Conservation (phyloP, 2,329 filamentous ascomycete species). For the Corynespora cassiicola region DNA sequence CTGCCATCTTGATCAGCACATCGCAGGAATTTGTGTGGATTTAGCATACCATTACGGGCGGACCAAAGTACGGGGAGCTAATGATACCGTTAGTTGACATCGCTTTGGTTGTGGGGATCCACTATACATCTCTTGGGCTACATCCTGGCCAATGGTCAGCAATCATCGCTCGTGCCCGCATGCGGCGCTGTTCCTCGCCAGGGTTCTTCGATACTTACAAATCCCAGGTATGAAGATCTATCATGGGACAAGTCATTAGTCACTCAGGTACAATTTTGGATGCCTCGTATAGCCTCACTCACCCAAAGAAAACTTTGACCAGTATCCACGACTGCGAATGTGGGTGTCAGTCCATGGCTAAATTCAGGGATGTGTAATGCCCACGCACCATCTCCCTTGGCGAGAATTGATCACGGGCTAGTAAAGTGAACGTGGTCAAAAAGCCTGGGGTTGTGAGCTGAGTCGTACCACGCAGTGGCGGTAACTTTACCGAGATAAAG, state of each 20-base stretch:
- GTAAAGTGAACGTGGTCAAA: conserved; percentile 81
- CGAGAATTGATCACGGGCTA: conserved; percentile 73
- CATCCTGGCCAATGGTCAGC: conserved; percentile 46
- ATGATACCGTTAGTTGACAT: conserved; percentile 19
- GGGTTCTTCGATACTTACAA: conserved; percentile 56
- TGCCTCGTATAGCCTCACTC: conserved; percentile 21
- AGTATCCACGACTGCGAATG: conserved; percentile 71
- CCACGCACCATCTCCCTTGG: conserved; percentile 64
- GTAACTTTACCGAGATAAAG: conserved; percentile 70
- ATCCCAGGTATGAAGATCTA: conserved; percentile 73
- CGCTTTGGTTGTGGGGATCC: neutral
- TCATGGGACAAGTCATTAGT: conserved; percentile 12
- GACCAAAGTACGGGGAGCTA: conserved; percentile 59
- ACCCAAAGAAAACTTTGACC: conserved; percentile 81
- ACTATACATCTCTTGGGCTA: conserved; percentile 53
- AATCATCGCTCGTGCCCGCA: no score
- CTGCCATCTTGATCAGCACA: conserved; percentile 43
- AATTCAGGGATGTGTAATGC: neutral
- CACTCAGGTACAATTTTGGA: neutral
- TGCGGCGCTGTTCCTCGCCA: no score
- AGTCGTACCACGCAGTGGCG: neutral
- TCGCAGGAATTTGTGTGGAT: conserved; percentile 12
- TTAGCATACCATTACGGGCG: conserved; percentile 57
- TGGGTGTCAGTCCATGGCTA: neutral
- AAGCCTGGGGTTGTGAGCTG: conserved; percentile 63